Evolutionary conservation across 176 grass and related monocot genomes (phyloP), one percentile per base, ranked within the genome.

Genomic region (Saccharum officinarum): DNA sequence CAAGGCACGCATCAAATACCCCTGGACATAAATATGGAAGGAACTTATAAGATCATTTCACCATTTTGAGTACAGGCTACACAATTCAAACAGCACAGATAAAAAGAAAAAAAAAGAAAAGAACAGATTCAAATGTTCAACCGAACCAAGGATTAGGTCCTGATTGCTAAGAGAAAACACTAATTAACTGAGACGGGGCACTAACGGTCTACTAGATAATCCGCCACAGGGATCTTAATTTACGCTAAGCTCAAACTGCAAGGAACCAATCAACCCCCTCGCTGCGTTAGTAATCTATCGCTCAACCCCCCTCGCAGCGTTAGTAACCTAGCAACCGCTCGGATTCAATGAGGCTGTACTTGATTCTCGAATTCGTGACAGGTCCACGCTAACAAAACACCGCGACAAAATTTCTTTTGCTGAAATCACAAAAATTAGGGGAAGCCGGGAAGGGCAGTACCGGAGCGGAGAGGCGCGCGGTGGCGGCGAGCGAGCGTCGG

Each of bases 1-100:
- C 18, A 50, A 37, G 28, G 49, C 47, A 44, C 16, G 33, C 84
- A 52, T 38, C 57, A 87, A 69, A 74, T 33, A 61, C n/a, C 38
- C 50, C 89, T 90, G 84, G 34, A 73, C 39, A 33, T 30, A 82
- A 69, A 75, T 71, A 6, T 10, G 4, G 46, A 33, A 59, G 14
- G 5, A 47, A 67, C 8, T 82, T 8, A 55, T 26, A 31, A 26
- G 12, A 61, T 7, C 11, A 14, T 68, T 37, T 34, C 17, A 37
- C 26, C 14, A 45, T 13, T 87, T 6, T 20, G 62, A 59, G 39
- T 49, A 46, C 42, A 8, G 40, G 41, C n/a, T 49, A 44, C 30
- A 6, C 8, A 54, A 73, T 80, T 31, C 39, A 68, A 68, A 40
- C 7, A 54, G 26, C 5, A 4, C 8, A 20, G 3, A 1, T 74